A percentile compares a stretch with the other conserved stretches of the same genome.
phyloP scores from a whole-genome alignment of 2,329 filamentous ascomycete species.

The Aspergillus awamori region DNA sequence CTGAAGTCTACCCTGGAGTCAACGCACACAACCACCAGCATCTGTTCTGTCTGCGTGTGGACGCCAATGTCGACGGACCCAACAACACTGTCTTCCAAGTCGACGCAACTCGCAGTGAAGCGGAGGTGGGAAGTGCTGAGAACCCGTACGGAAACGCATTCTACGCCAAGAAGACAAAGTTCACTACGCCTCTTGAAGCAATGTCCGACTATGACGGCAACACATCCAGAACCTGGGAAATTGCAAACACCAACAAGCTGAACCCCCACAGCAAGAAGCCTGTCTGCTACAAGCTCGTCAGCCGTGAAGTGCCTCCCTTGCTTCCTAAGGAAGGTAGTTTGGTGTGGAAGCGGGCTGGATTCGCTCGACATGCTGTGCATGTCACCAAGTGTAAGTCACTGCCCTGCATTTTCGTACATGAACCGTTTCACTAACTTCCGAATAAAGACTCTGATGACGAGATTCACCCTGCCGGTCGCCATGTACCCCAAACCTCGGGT shows the following conservation, averaged over 20 bases:
- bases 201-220: constrained; percentile 79
- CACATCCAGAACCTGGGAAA: constrained; percentile 85
- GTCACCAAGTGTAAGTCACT: constrained; percentile 77
- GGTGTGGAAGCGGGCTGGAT: constrained; percentile 88
- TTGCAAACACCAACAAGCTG: constrained; percentile 79
- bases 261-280: constrained; percentile 86
- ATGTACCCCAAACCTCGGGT: constrained; percentile 85
- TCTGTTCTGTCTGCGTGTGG: constrained; percentile 85
- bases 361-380: constrained; percentile 82
- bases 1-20: constrained; percentile 85
- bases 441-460: constrained; percentile 72
- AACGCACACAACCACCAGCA: constrained; percentile 97
- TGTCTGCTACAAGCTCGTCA: constrained; percentile 85
- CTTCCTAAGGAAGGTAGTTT: constrained; percentile 79
- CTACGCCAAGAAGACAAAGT: constrained; percentile 80
- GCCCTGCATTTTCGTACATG: background rate
- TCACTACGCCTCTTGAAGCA: constrained; percentile 68
- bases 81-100: constrained; percentile 84
- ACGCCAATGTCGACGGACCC: constrained; percentile 83
- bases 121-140: constrained; percentile 75
- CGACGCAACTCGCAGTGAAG: constrained; percentile 71
- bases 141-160: constrained; percentile 93
- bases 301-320: constrained; percentile 75
- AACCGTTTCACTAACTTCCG: constrained; percentile 14
- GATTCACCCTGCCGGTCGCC: constrained; percentile 81